Base-by-base conservation (phyloP, 176 grass and related monocot species). In the Aegilops longissima region DNA sequence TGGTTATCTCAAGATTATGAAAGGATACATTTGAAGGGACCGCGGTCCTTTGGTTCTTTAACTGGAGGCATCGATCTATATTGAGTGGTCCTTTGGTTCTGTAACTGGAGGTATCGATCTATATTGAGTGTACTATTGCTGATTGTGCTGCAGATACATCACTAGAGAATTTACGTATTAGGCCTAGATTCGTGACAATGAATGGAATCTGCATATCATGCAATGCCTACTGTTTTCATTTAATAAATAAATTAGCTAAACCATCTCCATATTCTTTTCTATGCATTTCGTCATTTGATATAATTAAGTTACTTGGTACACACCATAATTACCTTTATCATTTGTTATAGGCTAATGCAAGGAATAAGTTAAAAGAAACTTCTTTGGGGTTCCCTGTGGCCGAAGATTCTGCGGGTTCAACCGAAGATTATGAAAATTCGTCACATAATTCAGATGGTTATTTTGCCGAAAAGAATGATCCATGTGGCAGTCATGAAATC, bases 371-470 rank as follows among this genome's bases (percentile, higher is more conserved):
- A 27, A 94, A 91, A 83, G 90, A 90, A 88, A 70, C 86, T 85
- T 88, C 83, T 85, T 47, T 70, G 9, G 93, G 83, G 70, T 81
- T 95, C 59, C 86, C 93, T 62, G 73, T 85, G 29, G 80, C 80
- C 8, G 84, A 93, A 92, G 91, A 93, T 89, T 85, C 86, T 69
- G 89, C 85, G 30, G 94, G 91, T 12, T 94, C 92, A 83, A 98
- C 88, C 86, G 92, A 96, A 87, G 92, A 99, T 67, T 93, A 90
- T 75, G 97, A 94, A 88, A 89, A 91, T 56, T 96, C 97, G 0
- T 99, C 97, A 42, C 88, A 94, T 82, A 93, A 83, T 52, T 94
- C 92, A 86, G 94, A 99, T 75, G 93, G 90, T 63, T 86, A 94
- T 78, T 88, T 90, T 83, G 62, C 90, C 69, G 97, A 99, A 85